Evolutionary conservation across 2,329 filamentous ascomycete species (phyloP), one percentile per base, ranked within the genome.

Genomic region (Claviceps quebecensis): DNA sequence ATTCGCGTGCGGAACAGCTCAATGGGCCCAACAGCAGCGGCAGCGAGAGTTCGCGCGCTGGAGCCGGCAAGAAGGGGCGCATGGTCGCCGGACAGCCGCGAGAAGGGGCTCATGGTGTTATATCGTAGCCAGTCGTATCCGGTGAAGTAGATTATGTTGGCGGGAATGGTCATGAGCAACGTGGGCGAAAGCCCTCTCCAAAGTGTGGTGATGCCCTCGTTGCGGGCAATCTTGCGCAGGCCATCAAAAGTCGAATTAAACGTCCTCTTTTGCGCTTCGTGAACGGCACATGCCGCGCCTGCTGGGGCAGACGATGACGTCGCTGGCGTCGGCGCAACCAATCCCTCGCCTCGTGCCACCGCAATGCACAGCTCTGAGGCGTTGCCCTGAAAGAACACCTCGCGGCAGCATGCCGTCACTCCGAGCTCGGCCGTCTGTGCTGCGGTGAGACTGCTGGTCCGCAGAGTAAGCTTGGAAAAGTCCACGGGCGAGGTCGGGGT

Each of bases 141-240:
- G 13, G 93, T 94, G 62, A 97, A 96, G 69, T 98, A 98, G 57
- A 98, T 97, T 58, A 98, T 93, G 65, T 98, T 98, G 26, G 83
- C 88, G 0, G 93, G 93, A 5, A 98, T 78, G 0, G 89, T 83
- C 93, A 98, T 98, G 56, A 89, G 77, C 22, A 98, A 72, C 0
- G 93, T 98, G 0, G 93, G 91, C n/a, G 87, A 94, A 5, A 98
- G 72, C 0, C 93, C 93, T 55, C 93, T 80, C 91, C 93, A 98
- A 38, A 98, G 70, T 1, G 90, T 93, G 26, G 79, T 77, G 13
- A 89, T 63, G 1, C 93, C 93, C 70, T 98, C 93, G 64, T 97
- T 89, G 47, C 87, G 82, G 16, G 93, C 89, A 61, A 98, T 98
- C 72, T 98, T 98, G 56, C 84, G 81, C 54, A 98, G 69, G 1